These are phyloP conservation scores for Pinus taeda DNA, from an alignment of 75 land plant species.

Conservation along the genomic window DNA sequence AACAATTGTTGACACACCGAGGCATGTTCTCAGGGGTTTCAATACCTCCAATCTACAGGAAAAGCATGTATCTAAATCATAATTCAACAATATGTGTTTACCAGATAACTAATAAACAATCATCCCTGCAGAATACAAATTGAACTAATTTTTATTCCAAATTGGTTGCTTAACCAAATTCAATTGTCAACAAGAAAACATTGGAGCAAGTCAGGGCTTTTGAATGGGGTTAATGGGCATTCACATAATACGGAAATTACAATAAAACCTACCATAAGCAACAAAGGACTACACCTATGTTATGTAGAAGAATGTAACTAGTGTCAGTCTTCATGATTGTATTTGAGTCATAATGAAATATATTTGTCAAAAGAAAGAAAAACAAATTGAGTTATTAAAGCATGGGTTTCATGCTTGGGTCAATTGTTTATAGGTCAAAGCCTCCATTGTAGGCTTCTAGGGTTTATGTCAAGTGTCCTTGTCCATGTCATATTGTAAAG, in stretches of 20 bases:
- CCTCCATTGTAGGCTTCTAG: too few relatives aligned
- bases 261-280: not conserved
- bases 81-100: not conserved
- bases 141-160: not conserved
- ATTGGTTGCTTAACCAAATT: not conserved
- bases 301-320: too few relatives aligned
- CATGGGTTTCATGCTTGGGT: too few relatives aligned
- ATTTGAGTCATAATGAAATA: too few relatives aligned
- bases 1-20: slow-evolving; percentile 90
- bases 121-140: not conserved
- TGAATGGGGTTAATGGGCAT: not conserved
- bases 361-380: too few relatives aligned
- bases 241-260: not conserved
- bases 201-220: not conserved
- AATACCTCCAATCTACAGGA: slow-evolving; percentile 74
- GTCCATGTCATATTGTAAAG: too few relatives aligned
- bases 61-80: not conserved
- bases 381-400: too few relatives aligned
- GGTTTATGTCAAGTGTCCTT: too few relatives aligned
- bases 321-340: too few relatives aligned
- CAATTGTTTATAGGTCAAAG: too few relatives aligned
- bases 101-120: slow-evolving; percentile 2
- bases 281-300: not conserved
- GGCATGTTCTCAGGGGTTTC: slow-evolving; percentile 94
- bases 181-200: not conserved